Evolutionary conservation across 179 eudicot genomes (phyloP).

Genomic region (Pouteria campechiana): DNA sequence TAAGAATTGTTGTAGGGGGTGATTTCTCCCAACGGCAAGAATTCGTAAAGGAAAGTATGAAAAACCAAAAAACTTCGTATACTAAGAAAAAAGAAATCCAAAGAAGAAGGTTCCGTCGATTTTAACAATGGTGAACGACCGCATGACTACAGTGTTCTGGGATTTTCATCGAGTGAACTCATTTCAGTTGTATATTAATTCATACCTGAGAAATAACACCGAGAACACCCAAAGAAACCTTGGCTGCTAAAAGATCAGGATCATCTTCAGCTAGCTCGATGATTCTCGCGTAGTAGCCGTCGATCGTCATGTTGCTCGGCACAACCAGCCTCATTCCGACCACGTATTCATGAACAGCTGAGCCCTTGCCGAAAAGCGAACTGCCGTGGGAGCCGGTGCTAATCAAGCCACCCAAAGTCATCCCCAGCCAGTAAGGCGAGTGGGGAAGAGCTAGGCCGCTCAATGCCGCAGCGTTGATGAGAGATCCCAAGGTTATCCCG

Average conservation of each 20-base stretch:
- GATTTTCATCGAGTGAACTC: no score
- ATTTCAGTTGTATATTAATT: no score
- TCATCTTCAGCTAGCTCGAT: constrained; percentile 13
- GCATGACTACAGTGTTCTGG: no score
- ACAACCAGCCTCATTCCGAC: constrained; percentile 33
- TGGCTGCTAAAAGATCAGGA: constrained; percentile 47
- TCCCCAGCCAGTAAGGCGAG: constrained; percentile 76
- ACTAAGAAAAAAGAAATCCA: no score
- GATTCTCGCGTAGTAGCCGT: constrained; percentile 35
- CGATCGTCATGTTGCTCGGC: constrained; percentile 26
- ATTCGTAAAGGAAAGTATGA: no score
- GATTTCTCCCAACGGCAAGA: no score
- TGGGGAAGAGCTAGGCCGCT: constrained; percentile 46
- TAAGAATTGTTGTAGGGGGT: no score
- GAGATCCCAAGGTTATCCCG: constrained; percentile 40
- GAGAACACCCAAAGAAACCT: constrained; percentile 74
- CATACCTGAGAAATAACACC: constrained; percentile 81
- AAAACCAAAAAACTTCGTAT: no score
- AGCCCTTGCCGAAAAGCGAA: constrained; percentile 57
- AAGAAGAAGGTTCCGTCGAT: no score
- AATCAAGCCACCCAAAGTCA: constrained; percentile 62
- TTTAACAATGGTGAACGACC: no score
- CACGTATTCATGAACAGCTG: constrained; percentile 64
- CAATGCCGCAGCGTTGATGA: constrained; percentile 46
- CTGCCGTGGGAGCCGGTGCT: constrained; percentile 86